These are phyloP conservation scores for Nosema granulosis DNA, from an alignment of 371 early-diverging fungal genomes.

Conservation along the genomic window DNA sequence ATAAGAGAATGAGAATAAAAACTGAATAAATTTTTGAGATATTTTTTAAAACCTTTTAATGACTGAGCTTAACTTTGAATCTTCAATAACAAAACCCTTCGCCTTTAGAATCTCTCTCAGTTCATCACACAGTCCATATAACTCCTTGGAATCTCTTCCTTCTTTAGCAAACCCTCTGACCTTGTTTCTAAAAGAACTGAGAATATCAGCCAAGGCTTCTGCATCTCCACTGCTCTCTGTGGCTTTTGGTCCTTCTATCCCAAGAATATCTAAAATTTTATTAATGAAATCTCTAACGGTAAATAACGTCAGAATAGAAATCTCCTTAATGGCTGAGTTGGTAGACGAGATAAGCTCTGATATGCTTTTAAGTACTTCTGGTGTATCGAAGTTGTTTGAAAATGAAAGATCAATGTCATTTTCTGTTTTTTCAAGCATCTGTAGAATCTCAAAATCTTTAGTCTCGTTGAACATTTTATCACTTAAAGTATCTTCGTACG, in stretches of 20 bases:
- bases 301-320: constrained; percentile 15
- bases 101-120: constrained; percentile 56
- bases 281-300: constrained; percentile 41
- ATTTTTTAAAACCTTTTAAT: constrained; percentile 49
- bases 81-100: constrained; percentile 64
- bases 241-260: constrained; percentile 16
- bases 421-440: constrained; percentile 15
- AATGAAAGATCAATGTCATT: constrained; percentile 74
- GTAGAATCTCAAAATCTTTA: constrained; percentile 11
- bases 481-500: constrained; percentile 28
- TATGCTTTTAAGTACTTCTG: constrained; percentile 74
- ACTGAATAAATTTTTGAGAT: background rate
- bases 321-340: constrained; percentile 68
- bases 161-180: constrained; percentile 56
- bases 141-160: constrained; percentile 29
- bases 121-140: constrained; percentile 61
- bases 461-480: background rate
- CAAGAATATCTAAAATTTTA: constrained; percentile 54
- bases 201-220: constrained; percentile 37
- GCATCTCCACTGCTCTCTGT: constrained; percentile 9
- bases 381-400: constrained; percentile 86
- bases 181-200: constrained; percentile 57
- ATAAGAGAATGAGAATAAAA: background rate
- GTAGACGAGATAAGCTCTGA: constrained; percentile 74
- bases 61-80: constrained; percentile 41